Evolutionary conservation across 2,329 filamentous ascomycete genomes (phyloP), one percentile per base, ranked within the genome.

Genomic region (Cladosporium sp.): DNA sequence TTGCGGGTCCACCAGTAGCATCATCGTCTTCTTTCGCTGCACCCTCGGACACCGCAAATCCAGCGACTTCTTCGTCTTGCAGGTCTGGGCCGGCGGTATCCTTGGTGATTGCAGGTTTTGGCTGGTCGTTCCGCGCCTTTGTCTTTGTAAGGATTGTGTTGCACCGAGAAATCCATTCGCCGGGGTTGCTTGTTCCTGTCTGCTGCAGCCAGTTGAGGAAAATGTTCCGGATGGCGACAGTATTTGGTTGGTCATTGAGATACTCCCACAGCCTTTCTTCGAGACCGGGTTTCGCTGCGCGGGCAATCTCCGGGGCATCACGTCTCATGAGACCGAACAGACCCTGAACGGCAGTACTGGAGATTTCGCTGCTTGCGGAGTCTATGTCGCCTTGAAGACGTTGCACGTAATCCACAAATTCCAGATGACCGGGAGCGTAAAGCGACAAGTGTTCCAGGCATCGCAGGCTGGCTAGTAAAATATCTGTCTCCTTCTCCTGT

Each of bases 321-420:
- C 90, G 80, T 68, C 96, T 92, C 91, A 99, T 97, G 30, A 97
- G 78, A 56, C 95, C 96, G 62, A 95, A 91, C 1, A 99, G 73
- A 1, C 91, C 92, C 64, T 95, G 88, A 11, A 96, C 80, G 2
- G 91, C 89, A 56, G 87, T 85, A 61, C 91, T 85, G 47, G 86
- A 80, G 34, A 97, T 79, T 17, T 86, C 79, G 4, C 78, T 72
- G 45, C 85, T 81, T 15, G 81, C 77, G 0, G 86, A 89, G 38
- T 82, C 80, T 36, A 97, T 76, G 56, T 92, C 85, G 40, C 78
- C 80, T 63, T 97, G 92, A 11, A 99, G 72, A 13, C 86, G 77
- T 60, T 83, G 85, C 36, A 99, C 89, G 61, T 99, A 97, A 51
- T 84, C 83, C 1, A 77, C 74, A 60, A 95, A 95, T 47, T 92